Percentiles rank a stretch among this genome's conserved stretches.
Evolutionary conservation across 345 rosid species (phyloP).

Genomic region (Gossypium bickii): DNA sequence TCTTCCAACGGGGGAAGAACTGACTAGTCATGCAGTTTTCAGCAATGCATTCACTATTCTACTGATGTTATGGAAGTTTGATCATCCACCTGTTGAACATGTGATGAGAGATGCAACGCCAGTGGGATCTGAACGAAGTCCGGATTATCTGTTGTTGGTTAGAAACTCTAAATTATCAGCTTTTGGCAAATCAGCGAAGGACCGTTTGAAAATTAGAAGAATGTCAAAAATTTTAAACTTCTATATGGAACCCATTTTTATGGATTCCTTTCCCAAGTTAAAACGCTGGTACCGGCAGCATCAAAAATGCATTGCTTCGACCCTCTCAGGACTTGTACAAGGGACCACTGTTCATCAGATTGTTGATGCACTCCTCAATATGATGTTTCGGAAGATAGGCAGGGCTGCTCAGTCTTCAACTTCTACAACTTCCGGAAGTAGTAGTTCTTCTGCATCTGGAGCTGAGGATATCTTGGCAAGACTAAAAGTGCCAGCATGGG

Average conservation of each 20-base stretch:
- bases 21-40: slow-evolving; percentile 73
- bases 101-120: slow-evolving; percentile 62
- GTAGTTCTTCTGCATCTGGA: slow-evolving; percentile 60
- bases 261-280: slow-evolving; percentile 86
- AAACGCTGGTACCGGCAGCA: slow-evolving; percentile 81
- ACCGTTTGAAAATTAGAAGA: slow-evolving; percentile 46
- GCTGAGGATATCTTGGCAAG: slow-evolving; percentile 56
- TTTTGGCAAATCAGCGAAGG: slow-evolving; percentile 58
- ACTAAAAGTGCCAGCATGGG: slow-evolving; percentile 93
- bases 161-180: slow-evolving; percentile 69
- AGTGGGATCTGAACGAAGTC: slow-evolving; percentile 60
- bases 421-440: slow-evolving; percentile 72
- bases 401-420: slow-evolving; percentile 49
- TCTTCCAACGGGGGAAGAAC: slow-evolving; percentile 71
- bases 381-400: slow-evolving; percentile 77
- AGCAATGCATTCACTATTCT: slow-evolving; percentile 84
- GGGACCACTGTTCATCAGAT: slow-evolving; percentile 86
- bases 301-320: slow-evolving; percentile 77
- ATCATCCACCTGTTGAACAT: slow-evolving; percentile 78
- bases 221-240: slow-evolving; percentile 41
- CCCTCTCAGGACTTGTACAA: slow-evolving; percentile 65
- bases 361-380: slow-evolving; percentile 69
- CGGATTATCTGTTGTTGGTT: slow-evolving; percentile 73
- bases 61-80: slow-evolving; percentile 83
- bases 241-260: slow-evolving; percentile 52